Evolutionary conservation across 2,329 filamentous ascomycete genomes (phyloP), one percentile per base, ranked within the genome.

Genomic region (Aureobasidium sp.): DNA sequence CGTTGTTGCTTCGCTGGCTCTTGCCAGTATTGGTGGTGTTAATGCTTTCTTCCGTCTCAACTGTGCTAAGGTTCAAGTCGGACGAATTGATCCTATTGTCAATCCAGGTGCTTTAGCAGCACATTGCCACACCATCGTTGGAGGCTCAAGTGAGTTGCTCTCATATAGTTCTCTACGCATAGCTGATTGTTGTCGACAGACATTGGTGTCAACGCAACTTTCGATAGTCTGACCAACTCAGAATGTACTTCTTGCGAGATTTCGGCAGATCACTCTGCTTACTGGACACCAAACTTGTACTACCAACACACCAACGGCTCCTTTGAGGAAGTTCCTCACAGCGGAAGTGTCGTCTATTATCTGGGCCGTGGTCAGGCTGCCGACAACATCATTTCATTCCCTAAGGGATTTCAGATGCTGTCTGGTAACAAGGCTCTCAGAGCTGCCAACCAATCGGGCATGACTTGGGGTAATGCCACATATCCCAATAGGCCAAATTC

Each of bases 271-370:
- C 73, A 73, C 63, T 74, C 72, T 13, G 72, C 72, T 4, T 75
- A 75, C 65, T 74, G 73, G 73, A 71, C 72, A 2, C 73, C 73
- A 3, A 68, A 67, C 8, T 66, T 75, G 2, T 75, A 74, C 67
- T 75, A 73, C 61, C 61, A 66, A 27, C 68, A 72, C 47, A 64
- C 68, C 0, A 74, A 75, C 62, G 72, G 71, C 32, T 68, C 67
- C 15, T 72, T 73, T 62, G 71, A 74, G 50, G 67, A 70, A 27
- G 70, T 71, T 2, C 63, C 62, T 51, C 66, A 70, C 47, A 53
- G 32, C 15, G 70, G 70, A 20, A 67, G 65, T 53, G 63, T 69
- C 27, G 63, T 69, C 20, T 72, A 71, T 61, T 72, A 72, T 55
- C 63, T 70, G 34, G 69, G 66, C 47, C 67, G 69, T 43, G 70